Base-by-base conservation (phyloP, 2,329 filamentous ascomycete species). In the Aspergillus neoniger region DNA sequence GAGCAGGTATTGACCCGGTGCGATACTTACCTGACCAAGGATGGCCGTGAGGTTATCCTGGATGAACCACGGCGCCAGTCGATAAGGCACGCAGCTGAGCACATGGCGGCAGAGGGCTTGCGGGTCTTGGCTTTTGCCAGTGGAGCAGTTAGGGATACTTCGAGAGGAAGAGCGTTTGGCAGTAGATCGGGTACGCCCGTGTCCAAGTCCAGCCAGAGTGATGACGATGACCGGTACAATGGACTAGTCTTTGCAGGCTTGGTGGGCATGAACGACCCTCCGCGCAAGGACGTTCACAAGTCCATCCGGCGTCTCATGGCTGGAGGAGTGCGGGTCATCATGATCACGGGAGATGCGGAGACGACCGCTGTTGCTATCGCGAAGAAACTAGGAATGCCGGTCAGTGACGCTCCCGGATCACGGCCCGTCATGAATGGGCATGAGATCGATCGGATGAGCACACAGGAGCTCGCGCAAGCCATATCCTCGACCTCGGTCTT, bases 341-440 rank as follows among this genome's bases (percentile, higher is more conserved):
- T 99, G 95, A 98, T 99, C 67, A 99, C 95, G 9, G 95, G 95
- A 60, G 95, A 99, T 75, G 92, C 95, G 15, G 92, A 98, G 74
- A 92, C 92, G 1, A 99, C 95, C 2, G 95, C 95, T 2, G 83
- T 97, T 49, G 95, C 95, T 0, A 98, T 99, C 73, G 95, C 91
- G 30, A 91, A 86, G 76, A 94, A 96, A 72, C 83, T 99, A n/a
- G 95, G 95, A 43, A 99, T 99, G 91, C 87, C 88, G 2, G 86
- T 98, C 59, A 80, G 85, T 83, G 57, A 80, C 80, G 65, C 84
- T 77, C 62, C 84, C 77, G 63, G 82, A 82, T 70, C 80, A 77
- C 47, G 76, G 77, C 60, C 84, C 83, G 94, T 98, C 10, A 82
- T 99, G 25, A 84, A 88, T 44, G 95, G 95, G 52, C 91, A 96